Conservation (phyloP, 257 asterid genomes). For the Thymus mandschuricus region DNA sequence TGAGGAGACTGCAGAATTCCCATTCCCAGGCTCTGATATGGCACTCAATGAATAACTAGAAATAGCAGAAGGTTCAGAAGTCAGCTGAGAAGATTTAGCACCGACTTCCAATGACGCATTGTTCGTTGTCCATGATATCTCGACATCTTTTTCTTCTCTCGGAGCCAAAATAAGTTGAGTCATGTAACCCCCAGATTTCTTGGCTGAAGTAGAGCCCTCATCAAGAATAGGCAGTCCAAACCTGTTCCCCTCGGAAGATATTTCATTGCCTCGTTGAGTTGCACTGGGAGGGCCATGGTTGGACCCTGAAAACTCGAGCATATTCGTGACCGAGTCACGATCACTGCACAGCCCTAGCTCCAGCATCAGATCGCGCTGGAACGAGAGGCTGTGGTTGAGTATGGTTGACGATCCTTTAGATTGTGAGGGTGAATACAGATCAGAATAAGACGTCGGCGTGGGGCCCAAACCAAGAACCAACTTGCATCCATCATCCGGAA, state of each 20-base stretch:
- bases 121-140: slow-evolving; percentile 25
- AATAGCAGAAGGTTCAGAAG: slow-evolving; percentile 64
- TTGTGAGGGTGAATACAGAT: slow-evolving; percentile 45
- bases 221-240: slow-evolving; percentile 53
- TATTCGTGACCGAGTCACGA: slow-evolving; percentile 48
- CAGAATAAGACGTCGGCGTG: slow-evolving; percentile 61
- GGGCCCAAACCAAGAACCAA: slow-evolving; percentile 96
- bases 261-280: slow-evolving; percentile 41
- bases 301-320: slow-evolving; percentile 54
- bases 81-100: slow-evolving; percentile 53
- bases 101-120: slow-evolving; percentile 34
- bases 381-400: slow-evolving; percentile 41
- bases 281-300: slow-evolving; percentile 39
- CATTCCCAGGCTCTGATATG: slow-evolving; percentile 57
- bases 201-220: slow-evolving; percentile 97
- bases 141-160: slow-evolving; percentile 37
- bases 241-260: slow-evolving; percentile 44
- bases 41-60: slow-evolving; percentile 70
- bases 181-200: slow-evolving; percentile 91
- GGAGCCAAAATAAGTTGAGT: slow-evolving; percentile 75
- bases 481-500: slow-evolving; percentile 81
- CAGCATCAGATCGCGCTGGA: slow-evolving; percentile 59
- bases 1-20: slow-evolving; percentile 50
- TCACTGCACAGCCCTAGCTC: slow-evolving; percentile 68
- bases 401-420: slow-evolving; percentile 36